Conservation (phyloP, 1,139 yeast species). For the Scheffersomyces cryptocercus region DNA sequence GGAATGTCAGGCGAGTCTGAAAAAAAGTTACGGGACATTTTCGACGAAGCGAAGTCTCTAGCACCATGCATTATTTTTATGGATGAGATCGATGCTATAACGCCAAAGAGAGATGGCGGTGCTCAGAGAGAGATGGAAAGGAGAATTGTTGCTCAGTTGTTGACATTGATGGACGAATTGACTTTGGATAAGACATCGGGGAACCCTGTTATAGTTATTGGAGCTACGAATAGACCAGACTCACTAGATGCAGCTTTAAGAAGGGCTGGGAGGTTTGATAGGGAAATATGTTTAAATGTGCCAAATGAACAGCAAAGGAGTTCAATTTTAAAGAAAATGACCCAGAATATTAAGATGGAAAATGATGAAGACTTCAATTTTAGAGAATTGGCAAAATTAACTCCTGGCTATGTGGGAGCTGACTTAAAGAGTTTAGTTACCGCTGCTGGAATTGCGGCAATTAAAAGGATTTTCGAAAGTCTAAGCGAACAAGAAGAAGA, state of each 20-base stretch:
- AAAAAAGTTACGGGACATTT: conserved; percentile 86
- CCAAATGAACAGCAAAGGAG: conserved; percentile 86
- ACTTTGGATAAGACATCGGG: conserved; percentile 87
- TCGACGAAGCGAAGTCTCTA: conserved; percentile 84
- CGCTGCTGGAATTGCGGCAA: conserved; percentile 95
- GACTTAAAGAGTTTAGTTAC: conserved; percentile 92
- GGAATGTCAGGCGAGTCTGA: conserved; percentile 99
- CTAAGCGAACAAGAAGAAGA: conserved; percentile 40
- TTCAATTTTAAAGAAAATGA: conserved; percentile 75
- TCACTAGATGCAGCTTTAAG: conserved; percentile 50
- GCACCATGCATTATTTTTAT: conserved; percentile 94
- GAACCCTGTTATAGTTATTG: conserved; percentile 70
- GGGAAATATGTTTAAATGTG: conserved; percentile 69
- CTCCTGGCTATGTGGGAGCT: conserved; percentile 99
- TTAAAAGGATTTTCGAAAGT: conserved; percentile 76
- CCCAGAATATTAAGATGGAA: conserved; percentile 58
- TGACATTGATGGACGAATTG: conserved; percentile 92
- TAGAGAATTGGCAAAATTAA: conserved; percentile 75
- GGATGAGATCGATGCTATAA: conserved; percentile 97
- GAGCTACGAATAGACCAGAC: conserved; percentile 53
- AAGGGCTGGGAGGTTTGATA: conserved; percentile 51
- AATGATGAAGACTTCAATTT: conserved; percentile 69
- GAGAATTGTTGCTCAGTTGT: conserved; percentile 90
- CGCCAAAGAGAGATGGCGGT: conserved; percentile 94
- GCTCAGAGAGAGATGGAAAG: conserved; percentile 99